phyloP scores from a whole-genome alignment of 352 stramenopile genomes.

The Globisporangium iwayamae region DNA sequence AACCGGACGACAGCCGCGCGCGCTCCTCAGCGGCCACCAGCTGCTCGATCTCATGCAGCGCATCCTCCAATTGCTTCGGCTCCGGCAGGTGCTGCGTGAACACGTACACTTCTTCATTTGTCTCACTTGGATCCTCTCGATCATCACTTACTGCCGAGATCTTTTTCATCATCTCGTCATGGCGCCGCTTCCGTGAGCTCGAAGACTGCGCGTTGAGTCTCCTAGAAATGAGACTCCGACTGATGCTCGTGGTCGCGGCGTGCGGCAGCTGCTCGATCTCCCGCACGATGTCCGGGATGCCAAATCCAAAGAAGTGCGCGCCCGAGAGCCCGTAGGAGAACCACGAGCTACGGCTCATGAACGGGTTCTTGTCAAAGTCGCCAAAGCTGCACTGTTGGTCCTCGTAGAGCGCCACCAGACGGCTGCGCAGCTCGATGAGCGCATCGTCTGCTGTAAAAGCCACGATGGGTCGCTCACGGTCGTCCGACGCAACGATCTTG shows the following conservation, averaged over 20 bases:
- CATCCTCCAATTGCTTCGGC: constrained; percentile 65
- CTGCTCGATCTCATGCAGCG: constrained; percentile 80
- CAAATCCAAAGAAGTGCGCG: constrained; percentile 83
- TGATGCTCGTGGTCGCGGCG: constrained; percentile 65
- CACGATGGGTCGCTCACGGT: constrained; percentile 59
- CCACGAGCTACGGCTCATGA: constrained; percentile 74
- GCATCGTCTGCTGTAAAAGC: constrained; percentile 63
- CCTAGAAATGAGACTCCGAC: constrained; percentile 31
- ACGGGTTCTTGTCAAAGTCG: constrained; percentile 50
- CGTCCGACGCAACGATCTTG: constrained; percentile 75
- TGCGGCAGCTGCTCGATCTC: constrained; percentile 76
- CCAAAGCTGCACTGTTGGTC: constrained; percentile 37
- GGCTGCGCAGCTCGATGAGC: constrained; percentile 64
- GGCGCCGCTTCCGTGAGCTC: constrained; percentile 20
- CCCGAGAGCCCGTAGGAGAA: constrained; percentile 74
- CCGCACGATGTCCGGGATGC: constrained; percentile 51
- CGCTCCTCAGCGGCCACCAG: constrained; percentile 78
- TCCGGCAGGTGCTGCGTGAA: constrained; percentile 85
- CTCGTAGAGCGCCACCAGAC: constrained; percentile 73
- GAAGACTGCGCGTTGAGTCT: constrained; percentile 19
- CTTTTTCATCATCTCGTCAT: constrained; percentile 19
- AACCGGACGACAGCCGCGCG: constrained; percentile 78
- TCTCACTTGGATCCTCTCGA: constrained; percentile 14
- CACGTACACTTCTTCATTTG: constrained; percentile 61
- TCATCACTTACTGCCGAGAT: neutral